Base-by-base conservation (phyloP, 2,329 filamentous ascomycete species). In the Fusarium verticillioides region DNA sequence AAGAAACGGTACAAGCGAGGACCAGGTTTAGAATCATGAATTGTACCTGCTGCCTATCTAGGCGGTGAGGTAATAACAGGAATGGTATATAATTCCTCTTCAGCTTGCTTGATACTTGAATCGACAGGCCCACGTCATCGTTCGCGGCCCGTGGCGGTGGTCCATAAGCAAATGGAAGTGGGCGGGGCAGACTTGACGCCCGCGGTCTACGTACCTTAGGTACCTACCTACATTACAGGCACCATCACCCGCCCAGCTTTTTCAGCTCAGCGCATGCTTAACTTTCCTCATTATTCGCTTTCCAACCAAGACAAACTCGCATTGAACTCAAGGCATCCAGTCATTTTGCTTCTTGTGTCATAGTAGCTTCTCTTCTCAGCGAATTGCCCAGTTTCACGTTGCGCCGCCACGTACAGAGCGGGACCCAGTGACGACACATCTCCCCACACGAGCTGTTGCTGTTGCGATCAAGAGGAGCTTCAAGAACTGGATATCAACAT, bases 401-500 rank as follows among this genome's bases (percentile, higher is more conserved):
- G 74, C 70, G 74, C 68, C 64, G 64, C 72, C 72, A 73, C 69
- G 49, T 42, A 49, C 66, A 75, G 61, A 66, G 69, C 58, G 66
- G 74, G 67, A 75, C 53, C 54, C 68, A 75, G 76, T 78, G 75
- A 78, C 76, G 76, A 78, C 76, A 78, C 75, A 57, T 72, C 72
- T 70, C 61, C 58, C 70, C 56, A 73, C 66, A 50, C 36, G 47
- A 70, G 61, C 69, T 73, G 21, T 62, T 57, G 50, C 28, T 56
- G 37, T 46, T 49, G 63, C 56, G 39, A 72, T 59, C 63, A 40
- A 61, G 60, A 66, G 7, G n/a, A 72, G 47, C 39, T 68, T 40
- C 36, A 34, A n/a, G 21, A 63, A 40, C 58, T 39, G 49, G 40
- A 36, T 21, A 47, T 56, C 50, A 28, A 44, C 69, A 13, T 21